These are phyloP conservation scores for Vitis rupestris DNA, from an alignment of 164 flowering plant genomes.

Conservation along the genomic window DNA sequence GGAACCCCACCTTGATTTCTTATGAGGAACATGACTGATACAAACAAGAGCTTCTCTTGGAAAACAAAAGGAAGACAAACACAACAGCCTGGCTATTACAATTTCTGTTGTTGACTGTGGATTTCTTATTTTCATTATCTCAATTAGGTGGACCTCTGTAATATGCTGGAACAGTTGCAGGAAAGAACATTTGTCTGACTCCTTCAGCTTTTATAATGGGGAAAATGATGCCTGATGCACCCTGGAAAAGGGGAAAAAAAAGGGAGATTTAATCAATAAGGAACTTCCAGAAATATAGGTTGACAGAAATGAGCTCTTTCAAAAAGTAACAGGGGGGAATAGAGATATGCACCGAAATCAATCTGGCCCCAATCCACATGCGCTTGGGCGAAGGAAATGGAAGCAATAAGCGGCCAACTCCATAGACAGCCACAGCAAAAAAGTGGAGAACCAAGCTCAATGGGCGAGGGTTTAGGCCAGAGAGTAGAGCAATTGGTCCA, in stretches of 20 bases:
- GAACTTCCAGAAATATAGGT: too few species aligned
- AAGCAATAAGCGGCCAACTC: conserved; percentile 30
- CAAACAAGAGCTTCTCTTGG: too few species aligned
- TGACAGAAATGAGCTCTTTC: too few species aligned
- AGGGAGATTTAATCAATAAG: not conserved
- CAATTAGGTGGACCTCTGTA: conserved; percentile 23
- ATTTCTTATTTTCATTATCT: not conserved
- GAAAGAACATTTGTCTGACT: conserved; percentile 34
- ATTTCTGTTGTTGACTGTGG: too few species aligned
- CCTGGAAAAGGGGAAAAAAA: conserved; percentile 5
- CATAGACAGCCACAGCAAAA: conserved; percentile 35
- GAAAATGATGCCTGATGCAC: conserved; percentile 32
- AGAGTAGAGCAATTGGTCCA: conserved; percentile 32
- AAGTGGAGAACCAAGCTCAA: conserved; percentile 31
- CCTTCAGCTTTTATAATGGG: conserved; percentile 42
- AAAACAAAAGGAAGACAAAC: too few species aligned
- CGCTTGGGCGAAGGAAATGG: conserved; percentile 43
- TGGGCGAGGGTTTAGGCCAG: conserved; percentile 39
- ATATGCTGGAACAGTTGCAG: conserved; percentile 28
- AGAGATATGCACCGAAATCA: conserved; percentile 22
- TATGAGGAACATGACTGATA: too few species aligned
- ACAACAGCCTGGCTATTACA: too few species aligned
- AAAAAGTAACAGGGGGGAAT: too few species aligned
- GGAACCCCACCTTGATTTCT: too few species aligned
- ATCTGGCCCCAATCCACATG: conserved; percentile 28